Evolutionary conservation across 805 yeast genomes (phyloP).

Genomic region (Millerozyma acaciae): DNA sequence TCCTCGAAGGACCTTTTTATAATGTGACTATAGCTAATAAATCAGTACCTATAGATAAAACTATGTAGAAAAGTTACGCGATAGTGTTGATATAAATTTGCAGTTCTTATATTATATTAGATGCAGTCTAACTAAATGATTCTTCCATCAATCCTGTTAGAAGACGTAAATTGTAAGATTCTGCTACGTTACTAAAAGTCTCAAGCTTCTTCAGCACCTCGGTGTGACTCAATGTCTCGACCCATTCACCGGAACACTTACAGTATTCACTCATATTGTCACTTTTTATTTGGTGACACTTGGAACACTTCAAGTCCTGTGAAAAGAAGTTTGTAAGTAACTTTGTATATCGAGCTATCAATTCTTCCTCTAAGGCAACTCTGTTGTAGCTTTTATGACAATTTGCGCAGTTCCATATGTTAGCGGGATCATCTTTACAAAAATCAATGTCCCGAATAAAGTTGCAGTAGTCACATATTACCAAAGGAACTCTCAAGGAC

Average conservation of each 20-base stretch:
- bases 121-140: no score
- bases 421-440: slow-evolving; percentile 58
- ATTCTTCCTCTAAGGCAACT: slow-evolving; percentile 71
- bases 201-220: slow-evolving; percentile 43
- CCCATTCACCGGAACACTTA: slow-evolving; percentile 86
- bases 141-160: slow-evolving; percentile 38
- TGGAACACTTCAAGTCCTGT: slow-evolving; percentile 80
- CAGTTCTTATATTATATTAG: no score
- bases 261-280: slow-evolving; percentile 73
- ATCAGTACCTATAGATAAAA: no score
- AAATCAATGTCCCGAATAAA: slow-evolving; percentile 73
- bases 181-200: slow-evolving; percentile 57
- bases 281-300: slow-evolving; percentile 65
- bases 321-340: slow-evolving; percentile 56
- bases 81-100: no score
- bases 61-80: no score
- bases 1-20: no score
- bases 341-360: slow-evolving; percentile 61
- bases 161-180: slow-evolving; percentile 56
- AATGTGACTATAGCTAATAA: no score
- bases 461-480: slow-evolving; percentile 79
- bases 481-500: slow-evolving; percentile 58
- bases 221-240: slow-evolving; percentile 45
- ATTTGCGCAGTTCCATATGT: slow-evolving; percentile 59
- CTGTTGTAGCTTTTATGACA: slow-evolving; percentile 66